A percentile compares a stretch with the other conserved stretches of the same genome.
Evolutionary conservation across 345 rosid species (phyloP).

Genomic region (Geranium brycei): DNA sequence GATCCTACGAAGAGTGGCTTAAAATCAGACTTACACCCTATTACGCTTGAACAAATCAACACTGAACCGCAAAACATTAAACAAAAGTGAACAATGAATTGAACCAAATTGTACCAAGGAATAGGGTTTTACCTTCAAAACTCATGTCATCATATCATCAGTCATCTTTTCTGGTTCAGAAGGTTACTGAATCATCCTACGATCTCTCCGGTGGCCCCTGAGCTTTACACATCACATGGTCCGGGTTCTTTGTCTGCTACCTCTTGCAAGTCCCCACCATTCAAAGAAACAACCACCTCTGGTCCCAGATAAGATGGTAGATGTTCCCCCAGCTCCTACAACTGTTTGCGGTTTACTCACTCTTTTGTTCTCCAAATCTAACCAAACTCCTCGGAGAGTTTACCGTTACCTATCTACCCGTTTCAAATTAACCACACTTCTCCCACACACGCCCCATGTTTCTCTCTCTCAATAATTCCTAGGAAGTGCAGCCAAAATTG

Average conservation of each 20-base stretch:
- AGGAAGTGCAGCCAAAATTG: background rate
- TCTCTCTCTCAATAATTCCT: background rate
- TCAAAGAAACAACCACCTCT: background rate
- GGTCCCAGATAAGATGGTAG: background rate
- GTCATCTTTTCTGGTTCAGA: background rate
- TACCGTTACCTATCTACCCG: background rate
- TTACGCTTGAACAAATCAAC: background rate
- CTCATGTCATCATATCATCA: background rate
- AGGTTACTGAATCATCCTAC: background rate
- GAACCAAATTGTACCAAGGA: background rate
- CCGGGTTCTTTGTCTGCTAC: background rate
- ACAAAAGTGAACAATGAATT: conserved; percentile 14
- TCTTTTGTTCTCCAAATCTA: background rate
- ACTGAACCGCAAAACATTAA: background rate
- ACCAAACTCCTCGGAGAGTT: background rate
- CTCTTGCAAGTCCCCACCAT: background rate
- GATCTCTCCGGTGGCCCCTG: background rate
- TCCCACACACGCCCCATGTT: background rate
- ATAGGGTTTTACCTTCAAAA: background rate
- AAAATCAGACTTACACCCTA: background rate
- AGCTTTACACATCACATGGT: background rate
- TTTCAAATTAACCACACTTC: background rate
- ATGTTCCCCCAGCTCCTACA: background rate
- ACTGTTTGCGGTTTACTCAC: background rate
- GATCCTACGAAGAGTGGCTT: conserved; percentile 2